These are phyloP conservation scores for Beta macrorhiza DNA, from an alignment of 179 eudicot species.

Conservation along the genomic window DNA sequence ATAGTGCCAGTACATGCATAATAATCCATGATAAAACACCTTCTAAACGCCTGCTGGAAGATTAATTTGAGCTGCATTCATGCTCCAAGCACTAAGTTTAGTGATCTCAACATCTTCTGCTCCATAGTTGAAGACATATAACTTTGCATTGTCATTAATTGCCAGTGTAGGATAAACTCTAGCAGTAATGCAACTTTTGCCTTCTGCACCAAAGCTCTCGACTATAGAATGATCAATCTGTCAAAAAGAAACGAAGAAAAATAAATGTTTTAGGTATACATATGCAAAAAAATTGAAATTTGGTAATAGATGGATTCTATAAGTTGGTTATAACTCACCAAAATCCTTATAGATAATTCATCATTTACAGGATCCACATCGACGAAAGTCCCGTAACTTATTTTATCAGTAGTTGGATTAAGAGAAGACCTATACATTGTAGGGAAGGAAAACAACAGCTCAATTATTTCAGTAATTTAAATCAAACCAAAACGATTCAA, in stretches of 20 bases:
- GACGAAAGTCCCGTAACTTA: conserved; percentile 47
- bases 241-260: background rate
- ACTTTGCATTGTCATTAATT: conserved; percentile 34
- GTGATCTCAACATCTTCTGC: conserved; percentile 35
- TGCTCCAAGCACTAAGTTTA: conserved; percentile 6
- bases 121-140: conserved; percentile 59
- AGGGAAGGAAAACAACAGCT: no score
- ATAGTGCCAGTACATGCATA: no score
- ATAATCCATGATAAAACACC: no score
- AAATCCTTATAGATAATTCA: conserved; percentile 45
- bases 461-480: no score
- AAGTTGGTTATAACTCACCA: conserved; percentile 30
- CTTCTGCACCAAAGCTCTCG: conserved; percentile 59
- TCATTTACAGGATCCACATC: conserved; percentile 37
- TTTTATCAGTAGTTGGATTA: conserved; percentile 35
- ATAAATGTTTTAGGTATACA: no score
- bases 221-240: conserved; percentile 40
- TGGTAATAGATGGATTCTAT: background rate
- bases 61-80: background rate
- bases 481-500: background rate
- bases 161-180: conserved; percentile 62
- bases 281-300: background rate
- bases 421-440: conserved; percentile 43
- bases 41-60: background rate
- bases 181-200: conserved; percentile 55